Evolutionary conservation across 768 basidiomycete genomes (phyloP), one percentile per base, ranked within the genome.

Genomic region (Auricularia cornea): DNA sequence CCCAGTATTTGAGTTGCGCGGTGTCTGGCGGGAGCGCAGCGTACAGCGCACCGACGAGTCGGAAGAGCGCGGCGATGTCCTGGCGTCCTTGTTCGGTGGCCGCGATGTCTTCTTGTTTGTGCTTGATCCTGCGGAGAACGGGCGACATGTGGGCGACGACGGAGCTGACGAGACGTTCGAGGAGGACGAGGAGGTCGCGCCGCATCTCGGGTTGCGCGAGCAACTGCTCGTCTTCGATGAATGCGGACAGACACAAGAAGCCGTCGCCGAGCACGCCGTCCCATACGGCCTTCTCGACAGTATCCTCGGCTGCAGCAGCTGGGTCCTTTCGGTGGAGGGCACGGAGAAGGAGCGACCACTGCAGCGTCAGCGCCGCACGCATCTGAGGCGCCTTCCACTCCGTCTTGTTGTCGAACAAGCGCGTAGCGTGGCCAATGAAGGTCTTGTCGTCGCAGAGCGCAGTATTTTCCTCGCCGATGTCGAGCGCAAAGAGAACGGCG

Each of bases 61-160:
- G 83, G 72, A 90, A 94, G 11, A 97, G 76, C 70, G 87, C 84
- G 20, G 92, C 92, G 60, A 94, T 87, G 68, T 96, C 92, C 70
- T 88, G 91, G 1, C 94, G 85, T 2, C 87, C 87, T 3, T 79
- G 70, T 8, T 78, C 85, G 1, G 88, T 86, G 52, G 92, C 78
- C 3, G 88, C 79, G 29, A 88, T 73, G 70, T 97, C 94, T 72
- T 96, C 94, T 71, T 97, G 94, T 32, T 88, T 78, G 66, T 94
- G 90, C 70, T 93, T 92, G 72, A 97, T 89, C 52, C 73, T 71
- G 35, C 70, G 68, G 2, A 77, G 68, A 44, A 75, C 68, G 11
- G 69, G 64, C 20, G 68, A 70, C 59, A 73, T 70, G 51, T 69
- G 72, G 35, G 68, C 66, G 60, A 78, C 70, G 60, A 76, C 69